Evolutionary conservation across 192 early-diverging fungal genomes (phyloP), one percentile per base, ranked within the genome.

Genomic region (Podila minutissima): DNA sequence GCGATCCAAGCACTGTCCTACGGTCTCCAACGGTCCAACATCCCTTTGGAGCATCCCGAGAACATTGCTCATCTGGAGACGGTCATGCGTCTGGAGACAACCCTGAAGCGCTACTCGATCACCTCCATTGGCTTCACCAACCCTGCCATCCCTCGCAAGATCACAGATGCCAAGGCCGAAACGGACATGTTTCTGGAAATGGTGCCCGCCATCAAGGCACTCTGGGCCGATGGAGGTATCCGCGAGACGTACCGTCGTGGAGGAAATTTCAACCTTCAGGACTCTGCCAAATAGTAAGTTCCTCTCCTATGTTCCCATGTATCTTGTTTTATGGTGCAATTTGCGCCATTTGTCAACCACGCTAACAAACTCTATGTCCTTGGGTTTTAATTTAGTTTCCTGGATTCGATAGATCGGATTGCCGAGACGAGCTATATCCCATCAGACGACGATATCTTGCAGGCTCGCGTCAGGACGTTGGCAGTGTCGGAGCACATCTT

Each of bases 401-500:
- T 89, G 59, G 86, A 86, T 59, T 74, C 82, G 49, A 69, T 91
- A 17, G 86, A 72, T 38, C 86, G 91, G 38, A 69, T 92, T 38
- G 83, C 86, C 37, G 70, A 83, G 15, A 49, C 65, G 15, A 74
- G 83, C 29, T 94, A 91, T 71, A 57, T 82, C 15, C 93, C 92
- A 13, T 89, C 87, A 29, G 89, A 91, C 64, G 85, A 89, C 55
- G 93, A 94, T 79, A 93, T 94, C 67, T 71, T 94, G 28, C 84
- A 86, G 66, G 86, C 91, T 20, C 86, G 93, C 50, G 87, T 93
- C 41, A 87, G 90, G 83, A 94, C 93, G 29, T 83, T 91, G 53
- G 89, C 88, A 41, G 92, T 94, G 15, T 90, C 89, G 48, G 93
- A 94, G 64, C 90, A 87, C 50, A 59, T 83, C 67, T 91, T 94